Conservation (phyloP, 768 basidiomycete genomes). For the Clitopilus hobsonii region DNA sequence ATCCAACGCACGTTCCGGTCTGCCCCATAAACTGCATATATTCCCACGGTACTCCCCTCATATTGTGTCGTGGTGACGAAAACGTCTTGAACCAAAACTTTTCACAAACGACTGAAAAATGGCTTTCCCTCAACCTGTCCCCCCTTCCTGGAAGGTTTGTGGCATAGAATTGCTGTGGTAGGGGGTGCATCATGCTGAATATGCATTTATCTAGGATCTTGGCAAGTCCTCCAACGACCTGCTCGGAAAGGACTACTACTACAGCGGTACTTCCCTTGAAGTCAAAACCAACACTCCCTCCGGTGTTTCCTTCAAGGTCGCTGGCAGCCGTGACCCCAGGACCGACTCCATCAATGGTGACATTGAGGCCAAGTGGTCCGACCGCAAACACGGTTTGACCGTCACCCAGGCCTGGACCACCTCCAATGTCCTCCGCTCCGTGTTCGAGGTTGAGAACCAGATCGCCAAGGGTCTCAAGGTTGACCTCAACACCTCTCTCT, state of each 20-base stretch:
- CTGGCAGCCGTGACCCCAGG: constrained; percentile 76
- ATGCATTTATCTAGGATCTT: constrained; percentile 59
- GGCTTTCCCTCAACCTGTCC: constrained; percentile 94
- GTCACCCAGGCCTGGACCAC: constrained; percentile 98
- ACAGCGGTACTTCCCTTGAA: constrained; percentile 68
- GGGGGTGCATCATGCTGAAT: constrained; percentile 4
- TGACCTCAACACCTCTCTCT: constrained; percentile 77
- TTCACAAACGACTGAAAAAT: constrained; percentile 37
- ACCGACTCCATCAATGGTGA: constrained; percentile 74
- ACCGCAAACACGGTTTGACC: constrained; percentile 89
- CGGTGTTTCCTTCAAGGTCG: constrained; percentile 91
- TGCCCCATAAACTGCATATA: constrained; percentile 9
- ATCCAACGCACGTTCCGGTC: constrained; percentile 7
- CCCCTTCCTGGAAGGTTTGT: constrained; percentile 92
- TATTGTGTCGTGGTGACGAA: constrained; percentile 10
- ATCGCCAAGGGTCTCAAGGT: constrained; percentile 97
- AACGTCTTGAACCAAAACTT: constrained; percentile 8
- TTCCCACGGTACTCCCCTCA: constrained; percentile 18
- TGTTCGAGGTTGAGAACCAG: constrained; percentile 94
- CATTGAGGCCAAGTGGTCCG: constrained; percentile 91
- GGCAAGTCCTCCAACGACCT: constrained; percentile 98
- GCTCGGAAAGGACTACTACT: constrained; percentile 87
- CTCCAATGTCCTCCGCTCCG: constrained; percentile 84
- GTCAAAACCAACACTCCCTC: constrained; percentile 89
- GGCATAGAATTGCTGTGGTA: background rate